Conservation (phyloP, 495 filamentous ascomycete species). For the Trypethelium eluteriae region DNA sequence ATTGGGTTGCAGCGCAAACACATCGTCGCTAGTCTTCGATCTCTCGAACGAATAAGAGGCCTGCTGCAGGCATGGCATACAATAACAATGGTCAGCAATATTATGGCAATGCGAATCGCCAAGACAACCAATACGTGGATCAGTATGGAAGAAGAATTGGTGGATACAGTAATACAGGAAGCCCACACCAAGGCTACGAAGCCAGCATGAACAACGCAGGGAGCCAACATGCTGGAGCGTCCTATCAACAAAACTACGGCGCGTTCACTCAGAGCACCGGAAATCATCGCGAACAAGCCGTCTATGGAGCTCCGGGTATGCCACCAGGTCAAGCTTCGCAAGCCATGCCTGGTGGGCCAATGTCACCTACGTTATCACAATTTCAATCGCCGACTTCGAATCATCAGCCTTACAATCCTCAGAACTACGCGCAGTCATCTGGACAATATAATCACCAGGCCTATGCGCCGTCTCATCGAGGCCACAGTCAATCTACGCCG, state of each 20-base stretch:
- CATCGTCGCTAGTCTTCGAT: not conserved
- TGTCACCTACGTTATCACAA: constrained; percentile 9
- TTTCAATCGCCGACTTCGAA: not conserved
- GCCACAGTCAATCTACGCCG: constrained; percentile 33
- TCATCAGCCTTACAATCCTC: constrained; percentile 61
- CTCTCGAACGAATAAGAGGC: not conserved
- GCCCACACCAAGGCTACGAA: constrained; percentile 69
- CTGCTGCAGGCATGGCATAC: constrained; percentile 39
- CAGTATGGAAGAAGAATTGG: constrained; percentile 15
- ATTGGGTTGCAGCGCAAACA: not conserved
- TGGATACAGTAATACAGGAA: constrained; percentile 43
- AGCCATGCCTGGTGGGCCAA: not conserved
- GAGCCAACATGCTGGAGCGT: constrained; percentile 24
- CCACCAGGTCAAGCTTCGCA: constrained; percentile 2
- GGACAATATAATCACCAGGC: constrained; percentile 42
- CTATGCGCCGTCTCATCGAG: constrained; percentile 15
- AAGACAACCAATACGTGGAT: constrained; percentile 24
- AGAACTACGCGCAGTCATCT: constrained; percentile 63
- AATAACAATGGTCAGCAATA: constrained; percentile 49
- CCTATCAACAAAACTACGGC: constrained; percentile 34
- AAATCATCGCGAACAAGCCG: not conserved
- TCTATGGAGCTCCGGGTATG: constrained; percentile 5
- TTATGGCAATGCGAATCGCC: constrained; percentile 22
- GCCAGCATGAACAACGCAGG: constrained; percentile 53
- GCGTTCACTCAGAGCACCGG: not conserved